Base-by-base conservation (phyloP, 2,329 filamentous ascomycete species). In the Tolypocladium tropicale region DNA sequence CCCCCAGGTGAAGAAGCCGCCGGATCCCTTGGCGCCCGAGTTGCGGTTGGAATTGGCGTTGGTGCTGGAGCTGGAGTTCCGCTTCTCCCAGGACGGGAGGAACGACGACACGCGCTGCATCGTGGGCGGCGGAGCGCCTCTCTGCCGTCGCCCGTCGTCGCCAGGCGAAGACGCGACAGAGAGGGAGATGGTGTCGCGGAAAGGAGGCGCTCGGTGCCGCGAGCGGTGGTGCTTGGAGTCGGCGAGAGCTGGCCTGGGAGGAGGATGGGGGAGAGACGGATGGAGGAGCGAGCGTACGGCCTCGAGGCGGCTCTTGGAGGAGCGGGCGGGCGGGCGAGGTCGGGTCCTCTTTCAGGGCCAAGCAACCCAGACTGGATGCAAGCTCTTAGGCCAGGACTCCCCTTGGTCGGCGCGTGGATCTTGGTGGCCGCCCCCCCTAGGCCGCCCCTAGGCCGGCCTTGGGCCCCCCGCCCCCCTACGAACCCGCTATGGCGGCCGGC, bases 41-140 rank as follows among this genome's bases (percentile, higher is more conserved):
- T 67, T 69, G 46, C 67, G 68, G 52, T 58, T 66, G 54, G 66
- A 68, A 58, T 63, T 63, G 56, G 60, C 60, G 50, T 61, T 64
- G 57, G 62, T 57, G 55, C 61, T 66, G 53, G 62, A 67, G 63
- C 61, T 65, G 54, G 70, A 73, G 52, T 67, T 69, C 63, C 73
- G 74, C 66, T 70, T 75, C 59, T 75, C 73, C 73, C 73, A 75
- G n/a, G 73, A 73, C 59, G 73, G 73, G 57, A 75, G 68, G 58
- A 75, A 72, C 57, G 69, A 64, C 58, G 73, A 75, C 59, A 75
- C 72, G 63, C 73, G 71, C 70, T 75, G 73, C 73, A 75, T 75
- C 60, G 60, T 64, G 65, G 65, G 64, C 64, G 63, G 60, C 64
- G 58, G 62, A 62, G 57, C 58, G 66, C 66, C 67, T 68, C 68